Evolutionary conservation across 1,284 basidiomycete species (phyloP).

Genomic region (Sphaerobolus stellatus): DNA sequence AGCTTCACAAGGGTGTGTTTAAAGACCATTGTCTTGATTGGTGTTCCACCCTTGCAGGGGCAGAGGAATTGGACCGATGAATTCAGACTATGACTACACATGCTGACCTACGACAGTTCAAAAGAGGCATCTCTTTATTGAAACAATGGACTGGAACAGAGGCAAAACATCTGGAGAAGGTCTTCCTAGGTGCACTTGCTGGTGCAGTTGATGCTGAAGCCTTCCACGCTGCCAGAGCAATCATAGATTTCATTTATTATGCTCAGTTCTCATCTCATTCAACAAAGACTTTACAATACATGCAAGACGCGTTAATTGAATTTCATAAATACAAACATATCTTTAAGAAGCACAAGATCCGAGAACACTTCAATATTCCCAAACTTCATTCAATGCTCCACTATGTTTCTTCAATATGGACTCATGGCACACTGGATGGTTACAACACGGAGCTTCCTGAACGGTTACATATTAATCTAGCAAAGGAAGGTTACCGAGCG

Average conservation of each 20-base stretch:
- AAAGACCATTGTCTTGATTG: constrained; percentile 30
- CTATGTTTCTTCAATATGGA: constrained; percentile 26
- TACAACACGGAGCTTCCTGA: constrained; percentile 34
- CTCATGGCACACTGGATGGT: constrained; percentile 30
- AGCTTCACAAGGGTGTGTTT: constrained; percentile 31
- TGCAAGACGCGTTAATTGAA: constrained; percentile 12
- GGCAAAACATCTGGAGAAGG: constrained; percentile 1
- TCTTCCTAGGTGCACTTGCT: constrained; percentile 15
- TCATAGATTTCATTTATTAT: constrained; percentile 17
- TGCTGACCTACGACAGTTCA: constrained; percentile 24
- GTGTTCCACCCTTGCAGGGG: constrained; percentile 14
- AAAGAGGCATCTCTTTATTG: constrained; percentile 23
- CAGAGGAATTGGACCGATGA: constrained; percentile 24
- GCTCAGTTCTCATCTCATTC: constrained; percentile 3
- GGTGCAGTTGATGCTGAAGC: constrained; percentile 11
- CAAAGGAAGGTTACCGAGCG: constrained; percentile 34
- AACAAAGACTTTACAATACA: constrained; percentile 6
- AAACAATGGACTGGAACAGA: constrained; percentile 27
- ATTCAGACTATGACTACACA: constrained; percentile 19
- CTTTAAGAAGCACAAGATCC: constrained; percentile 6
- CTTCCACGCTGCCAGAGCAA: background rate
- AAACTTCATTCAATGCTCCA: constrained; percentile 28
- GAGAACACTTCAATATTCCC: constrained; percentile 17
- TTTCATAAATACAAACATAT: constrained; percentile 19
- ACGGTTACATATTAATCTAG: constrained; percentile 32